Evolutionary conservation across 148 eudicot genomes (phyloP).

Genomic region (Persicaria maculosa): DNA sequence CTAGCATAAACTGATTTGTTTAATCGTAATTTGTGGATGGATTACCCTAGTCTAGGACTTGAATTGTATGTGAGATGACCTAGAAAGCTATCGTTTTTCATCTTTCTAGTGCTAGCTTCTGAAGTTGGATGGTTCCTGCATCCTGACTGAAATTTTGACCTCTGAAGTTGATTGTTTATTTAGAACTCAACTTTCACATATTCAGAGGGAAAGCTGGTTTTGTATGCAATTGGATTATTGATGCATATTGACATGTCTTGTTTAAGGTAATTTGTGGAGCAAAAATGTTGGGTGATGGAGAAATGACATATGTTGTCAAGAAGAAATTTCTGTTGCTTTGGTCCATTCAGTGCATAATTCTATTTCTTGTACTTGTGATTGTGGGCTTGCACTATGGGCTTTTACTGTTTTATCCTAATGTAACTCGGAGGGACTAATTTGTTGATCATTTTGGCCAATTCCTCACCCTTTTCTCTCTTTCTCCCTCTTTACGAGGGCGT

Average conservation of each 20-base stretch:
- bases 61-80: not conserved
- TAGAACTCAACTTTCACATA: too few relatives aligned
- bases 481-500: too few relatives aligned
- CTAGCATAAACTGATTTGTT: not conserved
- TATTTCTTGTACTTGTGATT: not conserved
- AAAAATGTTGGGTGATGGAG: not conserved
- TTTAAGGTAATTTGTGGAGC: too few relatives aligned
- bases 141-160: too few relatives aligned
- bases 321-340: not conserved
- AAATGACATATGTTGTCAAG: not conserved
- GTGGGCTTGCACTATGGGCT: constrained; percentile 6
- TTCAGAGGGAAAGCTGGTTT: too few relatives aligned
- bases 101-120: not conserved
- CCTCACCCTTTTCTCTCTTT: not conserved
- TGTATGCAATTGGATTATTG: too few relatives aligned
- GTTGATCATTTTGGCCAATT: not conserved
- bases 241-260: too few relatives aligned
- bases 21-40: too few relatives aligned
- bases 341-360: not conserved
- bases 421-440: not conserved
- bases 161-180: too few relatives aligned
- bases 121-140: not conserved
- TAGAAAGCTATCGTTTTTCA: not conserved
- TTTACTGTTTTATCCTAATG: not conserved
- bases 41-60: too few relatives aligned